Conservation (phyloP, 2,329 filamentous ascomycete species). For the Rachicladosporium sp. region DNA sequence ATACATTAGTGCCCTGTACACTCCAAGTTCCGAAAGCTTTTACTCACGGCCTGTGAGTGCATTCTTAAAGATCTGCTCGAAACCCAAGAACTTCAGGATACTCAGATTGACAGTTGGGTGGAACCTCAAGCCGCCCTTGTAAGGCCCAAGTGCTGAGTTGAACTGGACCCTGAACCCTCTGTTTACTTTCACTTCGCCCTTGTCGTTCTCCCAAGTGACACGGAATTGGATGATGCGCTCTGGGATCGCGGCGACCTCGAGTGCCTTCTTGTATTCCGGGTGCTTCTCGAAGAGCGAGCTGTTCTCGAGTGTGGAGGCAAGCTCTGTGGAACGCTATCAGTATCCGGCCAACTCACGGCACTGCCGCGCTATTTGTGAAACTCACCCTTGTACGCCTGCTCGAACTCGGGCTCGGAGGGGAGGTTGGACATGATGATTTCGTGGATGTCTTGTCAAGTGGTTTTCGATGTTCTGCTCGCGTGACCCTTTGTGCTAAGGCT, state of each 20-base stretch:
- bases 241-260: conserved; percentile 76
- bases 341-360: background rate
- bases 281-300: conserved; percentile 85
- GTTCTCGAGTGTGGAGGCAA: conserved; percentile 87
- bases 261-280: conserved; percentile 86
- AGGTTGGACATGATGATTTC: conserved; percentile 7
- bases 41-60: conserved; percentile 61
- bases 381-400: conserved; percentile 93
- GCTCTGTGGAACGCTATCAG: conserved; percentile 48
- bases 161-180: conserved; percentile 94
- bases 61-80: conserved; percentile 99
- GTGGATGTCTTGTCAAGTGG: too few relatives aligned
- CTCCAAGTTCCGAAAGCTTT: too few relatives aligned
- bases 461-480: too few relatives aligned
- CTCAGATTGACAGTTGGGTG: conserved; percentile 75
- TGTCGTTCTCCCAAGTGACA: conserved; percentile 93
- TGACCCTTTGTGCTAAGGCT: too few relatives aligned
- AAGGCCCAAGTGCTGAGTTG: conserved; percentile 93
- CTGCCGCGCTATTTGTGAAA: too few relatives aligned
- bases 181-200: conserved; percentile 80
- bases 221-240: conserved; percentile 97
- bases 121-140: conserved; percentile 94
- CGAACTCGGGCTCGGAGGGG: conserved; percentile 85
- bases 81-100: conserved; percentile 90
- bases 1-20: too few relatives aligned